Base-by-base conservation (phyloP, 2,329 filamentous ascomycete genomes). In the Pochonia chlamydosporia region DNA sequence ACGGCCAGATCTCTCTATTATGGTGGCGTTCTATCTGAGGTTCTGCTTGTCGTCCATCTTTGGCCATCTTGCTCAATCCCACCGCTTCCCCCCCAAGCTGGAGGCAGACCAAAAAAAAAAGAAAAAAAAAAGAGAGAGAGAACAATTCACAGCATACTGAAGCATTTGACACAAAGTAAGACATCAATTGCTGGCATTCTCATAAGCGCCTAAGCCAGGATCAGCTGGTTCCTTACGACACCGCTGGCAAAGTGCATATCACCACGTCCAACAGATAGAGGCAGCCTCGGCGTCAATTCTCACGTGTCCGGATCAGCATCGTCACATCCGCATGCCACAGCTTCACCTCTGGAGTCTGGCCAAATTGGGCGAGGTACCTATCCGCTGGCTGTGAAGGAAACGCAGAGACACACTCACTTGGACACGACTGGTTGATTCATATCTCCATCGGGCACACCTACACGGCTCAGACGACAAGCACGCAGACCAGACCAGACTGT, bases 291-390 rank as follows among this genome's bases (percentile, higher is more conserved):
- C 16, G 41, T 48, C 18, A 25, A 48, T 33, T 41, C 47, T 49
- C 47, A 49, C 47, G 43, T 49, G 47, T 36, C 42, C 26, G 41
- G 35, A 35, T 30, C 41, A 30, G 42, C 21, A 23, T 48, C 41
- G 40, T 40, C 42, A 44, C 37, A 44, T 48, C 36, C 30, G 23
- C 30, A 23, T 20, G 20, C 13, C 40, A 25, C 40, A 39, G 21
- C 40, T 31, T 30, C 41, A 26, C 42, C 26, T 48, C n/a, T 5
- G 30, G 11, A 10, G 36, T n/a, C 31, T 31, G 30, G 23, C 42
- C 26, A 6, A 31, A 37, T 40, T 8, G 43, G 44, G 47, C 43
- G 43, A 37, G 24, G 11, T 40, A 35, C 47, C 18, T 37, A 31
- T 16, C 35, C 35, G 21, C 25, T 16, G 14, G 40, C 16, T 14